Conservation (phyloP, 441 rosid species). For the Erodium moschatum region DNA sequence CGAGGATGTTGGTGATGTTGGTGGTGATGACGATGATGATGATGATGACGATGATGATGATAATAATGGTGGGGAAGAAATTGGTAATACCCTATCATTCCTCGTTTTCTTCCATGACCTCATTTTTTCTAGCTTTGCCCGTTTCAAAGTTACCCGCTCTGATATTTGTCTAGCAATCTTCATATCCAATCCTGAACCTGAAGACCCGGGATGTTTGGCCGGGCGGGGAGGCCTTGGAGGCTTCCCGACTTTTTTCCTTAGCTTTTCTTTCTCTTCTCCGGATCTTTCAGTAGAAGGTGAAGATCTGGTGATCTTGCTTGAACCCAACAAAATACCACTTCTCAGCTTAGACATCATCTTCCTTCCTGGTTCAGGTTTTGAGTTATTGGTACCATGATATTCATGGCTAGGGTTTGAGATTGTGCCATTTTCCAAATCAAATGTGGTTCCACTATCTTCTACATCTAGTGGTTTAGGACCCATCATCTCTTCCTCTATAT, state of each 20-base stretch:
- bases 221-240: slow-evolving; percentile 32
- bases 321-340: not conserved
- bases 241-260: slow-evolving; percentile 9
- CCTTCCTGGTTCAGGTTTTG: not conserved
- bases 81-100: slow-evolving; percentile 14
- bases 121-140: slow-evolving; percentile 19
- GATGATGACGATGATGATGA: not conserved
- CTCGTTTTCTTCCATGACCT: slow-evolving; percentile 27
- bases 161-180: slow-evolving; percentile 27
- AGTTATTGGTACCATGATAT: not conserved
- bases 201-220: slow-evolving; percentile 16
- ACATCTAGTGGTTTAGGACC: not conserved
- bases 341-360: not conserved
- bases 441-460: not conserved
- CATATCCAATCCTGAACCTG: not conserved
- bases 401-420: not conserved
- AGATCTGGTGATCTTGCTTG: not conserved
- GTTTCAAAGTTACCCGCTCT: slow-evolving; percentile 23
- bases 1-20: not conserved
- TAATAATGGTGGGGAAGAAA: slow-evolving; percentile 14
- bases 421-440: slow-evolving; percentile 8
- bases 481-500: not conserved
- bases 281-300: not conserved
- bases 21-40: not conserved
- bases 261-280: slow-evolving; percentile 13